These are phyloP conservation scores for Schizosaccharomyces versatilis DNA, from an alignment of 1,139 yeast genomes.

Conservation along the genomic window DNA sequence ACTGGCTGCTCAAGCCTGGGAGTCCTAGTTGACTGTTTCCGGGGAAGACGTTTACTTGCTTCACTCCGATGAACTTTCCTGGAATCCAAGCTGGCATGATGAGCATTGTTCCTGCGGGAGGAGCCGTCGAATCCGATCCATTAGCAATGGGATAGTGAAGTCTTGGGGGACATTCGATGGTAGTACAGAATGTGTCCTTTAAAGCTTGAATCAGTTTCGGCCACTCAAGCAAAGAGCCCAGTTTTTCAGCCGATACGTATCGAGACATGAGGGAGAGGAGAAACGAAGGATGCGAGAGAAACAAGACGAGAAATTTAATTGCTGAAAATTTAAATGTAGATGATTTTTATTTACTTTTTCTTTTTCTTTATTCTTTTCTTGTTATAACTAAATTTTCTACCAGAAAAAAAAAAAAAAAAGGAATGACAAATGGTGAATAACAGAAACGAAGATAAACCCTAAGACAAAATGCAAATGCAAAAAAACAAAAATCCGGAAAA, in stretches of 20 bases:
- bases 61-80: neutral
- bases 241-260: neutral
- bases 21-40: neutral
- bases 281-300: neutral
- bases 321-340: no score
- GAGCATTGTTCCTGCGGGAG: neutral
- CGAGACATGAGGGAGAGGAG: neutral
- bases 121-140: neutral
- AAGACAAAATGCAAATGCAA: no score
- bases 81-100: neutral
- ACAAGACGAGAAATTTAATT: no score
- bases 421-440: no score
- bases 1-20: neutral
- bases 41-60: slow-evolving; percentile 2
- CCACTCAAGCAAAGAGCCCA: neutral
- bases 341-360: no score
- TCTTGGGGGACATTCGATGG: slow-evolving; percentile 1
- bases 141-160: neutral
- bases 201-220: neutral
- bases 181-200: neutral
- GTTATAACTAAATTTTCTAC: no score
- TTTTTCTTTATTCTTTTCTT: no score
- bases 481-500: no score
- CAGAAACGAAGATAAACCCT: no score
- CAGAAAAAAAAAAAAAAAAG: no score